Conservation (phyloP, 768 basidiomycete species). For the Termitomyces sp. region DNA sequence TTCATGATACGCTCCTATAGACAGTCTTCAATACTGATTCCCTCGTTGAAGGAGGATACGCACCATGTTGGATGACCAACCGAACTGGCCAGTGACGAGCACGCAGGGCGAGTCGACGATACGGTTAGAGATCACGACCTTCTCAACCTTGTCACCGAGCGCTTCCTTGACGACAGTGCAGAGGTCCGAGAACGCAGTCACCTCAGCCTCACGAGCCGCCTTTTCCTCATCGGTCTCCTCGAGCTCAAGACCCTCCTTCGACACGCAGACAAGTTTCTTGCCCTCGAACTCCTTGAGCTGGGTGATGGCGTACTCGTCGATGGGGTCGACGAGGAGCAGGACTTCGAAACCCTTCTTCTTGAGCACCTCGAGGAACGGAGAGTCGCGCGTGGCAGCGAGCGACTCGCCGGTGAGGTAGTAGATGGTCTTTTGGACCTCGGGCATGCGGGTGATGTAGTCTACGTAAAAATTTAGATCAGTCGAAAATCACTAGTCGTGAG, state of each 20-base stretch:
- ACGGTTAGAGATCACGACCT: conserved; percentile 97
- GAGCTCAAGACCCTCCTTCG: conserved; percentile 98
- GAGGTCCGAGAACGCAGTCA: conserved; percentile 76
- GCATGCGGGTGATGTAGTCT: conserved; percentile 99
- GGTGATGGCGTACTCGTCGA: conserved; percentile 97
- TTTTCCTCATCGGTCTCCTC: conserved; percentile 99
- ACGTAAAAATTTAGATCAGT: not conserved
- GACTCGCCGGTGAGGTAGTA: conserved; percentile 99
- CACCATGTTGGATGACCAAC: conserved; percentile 99
- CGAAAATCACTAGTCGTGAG: not conserved
- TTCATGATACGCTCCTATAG: conserved; percentile 94
- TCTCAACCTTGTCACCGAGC: conserved; percentile 99
- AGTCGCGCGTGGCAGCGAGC: conserved; percentile 83
- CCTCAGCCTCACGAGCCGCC: conserved; percentile 81
- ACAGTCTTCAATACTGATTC: not conserved
- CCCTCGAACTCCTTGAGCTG: conserved; percentile 99
- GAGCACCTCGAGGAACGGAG: conserved; percentile 98
- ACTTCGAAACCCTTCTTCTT: conserved; percentile 99
- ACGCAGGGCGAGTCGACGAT: conserved; percentile 96
- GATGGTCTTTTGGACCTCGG: conserved; percentile 96
- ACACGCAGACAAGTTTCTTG: conserved; percentile 96
- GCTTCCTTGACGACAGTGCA: conserved; percentile 96
- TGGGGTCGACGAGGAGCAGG: conserved; percentile 95
- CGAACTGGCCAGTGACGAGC: conserved; percentile 97
- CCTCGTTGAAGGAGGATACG: conserved; percentile 16